Evolutionary conservation across 164 flowering plant species (phyloP), one percentile per base, ranked within the genome.

Genomic region (Annona cherimola): DNA sequence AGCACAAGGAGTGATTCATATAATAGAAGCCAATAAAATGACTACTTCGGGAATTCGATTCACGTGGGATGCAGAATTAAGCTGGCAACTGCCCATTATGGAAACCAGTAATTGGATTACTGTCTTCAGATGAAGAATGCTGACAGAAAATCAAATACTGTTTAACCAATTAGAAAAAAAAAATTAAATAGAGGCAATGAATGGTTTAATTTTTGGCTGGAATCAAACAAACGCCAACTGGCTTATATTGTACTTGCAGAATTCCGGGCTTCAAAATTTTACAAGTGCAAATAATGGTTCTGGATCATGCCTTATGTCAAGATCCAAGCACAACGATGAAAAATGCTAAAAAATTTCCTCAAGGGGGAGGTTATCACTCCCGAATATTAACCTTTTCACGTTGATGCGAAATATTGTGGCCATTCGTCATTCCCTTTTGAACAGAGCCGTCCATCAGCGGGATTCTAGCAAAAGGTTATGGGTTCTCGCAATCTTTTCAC

Each of bases 41-140:
- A 18, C 4, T 75, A 79, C 81, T 76, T 70, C 71, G 18, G 7
- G 73, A 61, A 75, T 16, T 60, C 43, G 68, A 63, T 14, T 67
- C 46, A 71, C 67, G 66, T 76, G 81, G n/a, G 87, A 81, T n/a
- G 84, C 67, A 76, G 90, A 68, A 72, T 72, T 86, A 67, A 88
- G 87, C 81, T 89, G 96, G 81, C 77, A 75, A 80, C 80, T 88
- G 77, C 91, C 97, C 83, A 93, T 91, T 66, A 89, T 86, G 45
- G 79, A 78, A 44, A 91, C 35, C 35, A 26, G 92, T 71, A 91
- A 78, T 77, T 88, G 93, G 44, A 70, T 74, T 41, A 86, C 93
- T n/a, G 92, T 86, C 70, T 85, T 77, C 45, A 93, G 83, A 79
- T 88, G 93, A 74, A 92, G 90, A 75, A 85, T 84, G 78, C 98